These are phyloP conservation scores for Linderina pennispora DNA, from an alignment of 192 early-diverging fungal genomes.

Conservation along the genomic window DNA sequence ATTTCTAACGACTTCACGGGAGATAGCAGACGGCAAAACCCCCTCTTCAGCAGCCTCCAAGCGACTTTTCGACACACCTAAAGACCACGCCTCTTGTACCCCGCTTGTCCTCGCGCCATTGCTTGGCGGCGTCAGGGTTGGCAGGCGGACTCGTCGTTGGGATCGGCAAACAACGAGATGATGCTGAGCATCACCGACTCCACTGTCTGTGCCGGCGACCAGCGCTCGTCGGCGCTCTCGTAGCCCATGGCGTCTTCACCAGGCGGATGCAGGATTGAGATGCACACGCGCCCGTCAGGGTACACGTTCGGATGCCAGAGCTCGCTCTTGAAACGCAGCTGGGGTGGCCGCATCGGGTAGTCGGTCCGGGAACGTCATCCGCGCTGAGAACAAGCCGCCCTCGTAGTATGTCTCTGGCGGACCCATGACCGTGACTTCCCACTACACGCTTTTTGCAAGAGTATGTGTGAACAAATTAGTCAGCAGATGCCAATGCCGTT, in stretches of 20 bases:
- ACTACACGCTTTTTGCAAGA: constrained; percentile 38
- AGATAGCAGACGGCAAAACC: too few relatives aligned
- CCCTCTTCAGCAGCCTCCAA: constrained; percentile 17
- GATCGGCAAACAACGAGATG: constrained; percentile 83
- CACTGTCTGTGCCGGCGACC: constrained; percentile 94
- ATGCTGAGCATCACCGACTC: constrained; percentile 89
- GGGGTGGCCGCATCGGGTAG: constrained; percentile 88
- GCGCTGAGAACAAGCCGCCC: constrained; percentile 91
- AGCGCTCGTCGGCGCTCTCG: constrained; percentile 83
- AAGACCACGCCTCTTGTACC: constrained; percentile 72
- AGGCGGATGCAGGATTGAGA: constrained; percentile 85
- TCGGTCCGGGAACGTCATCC: constrained; percentile 59
- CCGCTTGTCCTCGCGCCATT: constrained; percentile 63
- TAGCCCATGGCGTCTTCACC: constrained; percentile 92
- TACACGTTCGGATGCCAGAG: constrained; percentile 97
- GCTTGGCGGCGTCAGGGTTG: constrained; percentile 91
- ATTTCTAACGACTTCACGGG: too few relatives aligned
- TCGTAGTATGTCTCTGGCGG: constrained; percentile 85
- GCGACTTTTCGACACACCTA: constrained; percentile 48
- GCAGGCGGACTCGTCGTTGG: constrained; percentile 94
- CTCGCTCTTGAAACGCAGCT: constrained; percentile 75
- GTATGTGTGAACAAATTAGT: background rate
- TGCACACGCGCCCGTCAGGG: constrained; percentile 85
- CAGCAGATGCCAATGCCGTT: too few relatives aligned
- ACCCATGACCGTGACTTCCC: constrained; percentile 89